Evolutionary conservation across 2,329 filamentous ascomycete species (phyloP), one percentile per base, ranked within the genome.

Genomic region (Capronia americana): DNA sequence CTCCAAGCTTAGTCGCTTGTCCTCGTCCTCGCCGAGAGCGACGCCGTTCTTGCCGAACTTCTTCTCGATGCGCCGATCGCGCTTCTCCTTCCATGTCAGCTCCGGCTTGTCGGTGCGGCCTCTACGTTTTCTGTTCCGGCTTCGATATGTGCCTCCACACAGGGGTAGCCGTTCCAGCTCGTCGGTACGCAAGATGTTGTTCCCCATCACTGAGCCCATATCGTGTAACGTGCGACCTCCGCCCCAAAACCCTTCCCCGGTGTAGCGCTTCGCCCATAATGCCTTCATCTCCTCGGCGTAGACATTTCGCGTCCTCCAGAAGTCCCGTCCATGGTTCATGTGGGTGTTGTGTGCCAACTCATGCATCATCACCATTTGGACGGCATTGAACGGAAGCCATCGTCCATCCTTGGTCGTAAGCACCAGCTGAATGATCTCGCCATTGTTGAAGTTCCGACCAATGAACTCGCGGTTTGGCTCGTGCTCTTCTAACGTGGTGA

Each of bases 351-450:
- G 92, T 2, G 92, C 92, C 32, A 96, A 82, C 74, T 95, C 92
- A 76, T 96, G 92, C 87, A 96, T 93, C 92, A 96, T 96, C 71
- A 96, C 92, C 91, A 95, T 94, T 78, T 95, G 91, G 17, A 96
- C 91, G 74, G 93, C 92, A 68, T 87, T 83, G 74, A 95, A 93
- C 0, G 91, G 90, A 24, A 96, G 81, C 92, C 92, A 96, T 65
- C 77, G 72, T 7, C 82, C 83, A 81, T 85, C 28, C 87, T 86
- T 0, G 84, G 85, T 4, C 72, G 89, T 90, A 28, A 96, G 84
- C 1, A 96, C 92, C 1, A 96, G 84, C 78, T 96, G 92, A 58
- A 96, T 87, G 41, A 94, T 89, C 76, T 96, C 92, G 38, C 92
- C 93, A 7, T 90, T 90, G 72, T 96, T 96, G 83, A 96, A 96